Base-by-base conservation (phyloP, 2,329 filamentous ascomycete species). In the Trichophyton verrucosum region DNA sequence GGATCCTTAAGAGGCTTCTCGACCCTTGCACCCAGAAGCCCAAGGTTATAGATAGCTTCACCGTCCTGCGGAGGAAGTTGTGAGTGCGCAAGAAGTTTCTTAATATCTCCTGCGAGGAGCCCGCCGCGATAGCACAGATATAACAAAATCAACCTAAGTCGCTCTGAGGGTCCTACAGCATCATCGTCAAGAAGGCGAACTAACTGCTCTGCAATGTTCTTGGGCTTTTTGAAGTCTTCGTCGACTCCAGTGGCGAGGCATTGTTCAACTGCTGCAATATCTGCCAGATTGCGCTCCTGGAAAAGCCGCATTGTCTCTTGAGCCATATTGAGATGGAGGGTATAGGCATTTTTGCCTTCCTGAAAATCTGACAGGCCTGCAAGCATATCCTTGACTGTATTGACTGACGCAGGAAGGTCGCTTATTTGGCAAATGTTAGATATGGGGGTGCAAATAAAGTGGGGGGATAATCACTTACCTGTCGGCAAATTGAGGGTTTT, bases 301-400 rank as follows among this genome's bases (percentile, higher is more conserved):
- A 99, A 99, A 42, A 88, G 83, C 67, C 90, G 90, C 91, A 97
- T 97, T 72, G 91, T 95, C 71, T 96, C 91, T 71, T 96, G 88
- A 1, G 94, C 94, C 92, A 99, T 97, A 66, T 86, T 92, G 47
- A 99, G 79, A 74, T 99, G 94, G 60, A 99, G 78, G 0, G 91
- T 94, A 73, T 97, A 99, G 1, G 89, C 86, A 70, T 95, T 90
- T 73, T 97, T 96, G 80, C 94, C 89, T 73, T 95, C 88, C 69
- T 95, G 89, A 69, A 96, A 99, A 70, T 97, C 89, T 11, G 91
- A 91, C 62, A 99, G 77, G 7, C 91, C 92, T 13, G 90, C 94
- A 76, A 99, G 78, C 94, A 99, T 99, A 74, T 96, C 91, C 70
- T 94, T 90, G 74, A 99, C 96, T 27, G 89, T 87, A 74, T 91